Percentiles rank a stretch among this genome's conserved stretches.
Evolutionary conservation across 1,139 yeast genomes (phyloP).

Genomic region (Nakaseomyces uthaithaninus): DNA sequence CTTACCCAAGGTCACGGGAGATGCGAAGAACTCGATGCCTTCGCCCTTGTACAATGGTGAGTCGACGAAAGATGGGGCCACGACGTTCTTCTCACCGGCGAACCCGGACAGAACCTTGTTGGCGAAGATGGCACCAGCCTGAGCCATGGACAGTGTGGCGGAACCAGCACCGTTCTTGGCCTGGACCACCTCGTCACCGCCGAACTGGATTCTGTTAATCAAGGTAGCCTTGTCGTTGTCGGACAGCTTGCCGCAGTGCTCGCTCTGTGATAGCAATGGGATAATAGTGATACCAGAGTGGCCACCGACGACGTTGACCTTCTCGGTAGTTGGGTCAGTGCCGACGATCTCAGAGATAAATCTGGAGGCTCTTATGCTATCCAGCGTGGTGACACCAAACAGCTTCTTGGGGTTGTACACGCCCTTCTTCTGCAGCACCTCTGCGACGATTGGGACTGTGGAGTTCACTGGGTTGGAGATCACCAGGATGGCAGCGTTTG

Average conservation of each 20-base stretch:
- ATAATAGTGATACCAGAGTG: slow-evolving; percentile 98
- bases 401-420: slow-evolving; percentile 86
- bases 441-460: slow-evolving; percentile 96
- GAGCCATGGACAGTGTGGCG: slow-evolving; percentile 97
- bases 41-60: slow-evolving; percentile 76
- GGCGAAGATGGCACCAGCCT: slow-evolving; percentile 93
- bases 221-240: slow-evolving; percentile 57
- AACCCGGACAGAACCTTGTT: slow-evolving; percentile 76
- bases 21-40: slow-evolving; percentile 88
- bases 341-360: slow-evolving; percentile 53
- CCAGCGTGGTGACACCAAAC: slow-evolving; percentile 96
- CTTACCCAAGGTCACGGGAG: slow-evolving; percentile 83
- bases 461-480: slow-evolving; percentile 98
- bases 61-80: slow-evolving; percentile 76
- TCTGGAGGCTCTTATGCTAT: slow-evolving; percentile 87
- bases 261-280: slow-evolving; percentile 77
- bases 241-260: slow-evolving; percentile 43
- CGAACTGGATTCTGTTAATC: slow-evolving; percentile 91
- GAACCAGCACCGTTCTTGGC: slow-evolving; percentile 99
- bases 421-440: slow-evolving; percentile 77
- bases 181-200: slow-evolving; percentile 98
- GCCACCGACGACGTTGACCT: slow-evolving; percentile 85
- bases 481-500: slow-evolving; percentile 79
- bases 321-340: slow-evolving; percentile 63
- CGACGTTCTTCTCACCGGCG: slow-evolving; percentile 57